Evolutionary conservation across 495 filamentous ascomycete species (phyloP).

Genomic region (Friedmanniomyces endolithicus): DNA sequence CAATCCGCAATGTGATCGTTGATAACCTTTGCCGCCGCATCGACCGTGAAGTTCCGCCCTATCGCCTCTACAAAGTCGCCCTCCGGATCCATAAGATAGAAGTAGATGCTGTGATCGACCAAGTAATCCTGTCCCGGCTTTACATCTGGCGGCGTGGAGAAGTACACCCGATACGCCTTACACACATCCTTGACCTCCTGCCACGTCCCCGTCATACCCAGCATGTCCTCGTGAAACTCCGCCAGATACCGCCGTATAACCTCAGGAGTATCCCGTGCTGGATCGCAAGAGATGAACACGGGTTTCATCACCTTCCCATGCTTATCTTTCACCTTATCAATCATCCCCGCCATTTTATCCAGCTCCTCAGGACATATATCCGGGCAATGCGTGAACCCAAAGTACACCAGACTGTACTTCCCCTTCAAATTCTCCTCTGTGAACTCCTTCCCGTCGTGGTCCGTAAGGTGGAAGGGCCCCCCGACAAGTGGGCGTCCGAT

Average conservation of each 20-base stretch:
- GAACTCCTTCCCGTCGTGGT: constrained; percentile 66
- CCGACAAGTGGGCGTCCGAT: constrained; percentile 87
- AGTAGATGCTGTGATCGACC: constrained; percentile 98
- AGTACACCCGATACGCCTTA: constrained; percentile 93
- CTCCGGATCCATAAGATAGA: constrained; percentile 97
- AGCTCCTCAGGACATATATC: constrained; percentile 99
- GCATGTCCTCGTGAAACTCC: constrained; percentile 81
- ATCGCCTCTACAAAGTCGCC: constrained; percentile 97
- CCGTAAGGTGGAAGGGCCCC: constrained; percentile 67
- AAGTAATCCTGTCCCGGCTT: constrained; percentile 91
- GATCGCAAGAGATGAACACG: constrained; percentile 92
- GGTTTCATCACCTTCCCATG: constrained; percentile 48
- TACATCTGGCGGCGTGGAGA: constrained; percentile 77
- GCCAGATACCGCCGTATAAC: constrained; percentile 71
- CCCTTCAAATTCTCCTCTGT: constrained; percentile 71
- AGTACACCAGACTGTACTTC: constrained; percentile 75
- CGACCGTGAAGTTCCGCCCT: constrained; percentile 82
- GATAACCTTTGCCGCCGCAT: constrained; percentile 74
- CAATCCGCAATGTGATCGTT: constrained; percentile 82
- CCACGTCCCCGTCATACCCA: constrained; percentile 86
- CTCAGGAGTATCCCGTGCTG: constrained; percentile 73
- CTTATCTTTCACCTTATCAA: constrained; percentile 57
- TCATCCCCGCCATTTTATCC: constrained; percentile 93
- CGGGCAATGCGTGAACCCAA: constrained; percentile 95
- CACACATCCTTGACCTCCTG: constrained; percentile 83